These are phyloP conservation scores for Rhynchosporium agropyri DNA, from an alignment of 2,329 filamentous ascomycete genomes.

Conservation along the genomic window DNA sequence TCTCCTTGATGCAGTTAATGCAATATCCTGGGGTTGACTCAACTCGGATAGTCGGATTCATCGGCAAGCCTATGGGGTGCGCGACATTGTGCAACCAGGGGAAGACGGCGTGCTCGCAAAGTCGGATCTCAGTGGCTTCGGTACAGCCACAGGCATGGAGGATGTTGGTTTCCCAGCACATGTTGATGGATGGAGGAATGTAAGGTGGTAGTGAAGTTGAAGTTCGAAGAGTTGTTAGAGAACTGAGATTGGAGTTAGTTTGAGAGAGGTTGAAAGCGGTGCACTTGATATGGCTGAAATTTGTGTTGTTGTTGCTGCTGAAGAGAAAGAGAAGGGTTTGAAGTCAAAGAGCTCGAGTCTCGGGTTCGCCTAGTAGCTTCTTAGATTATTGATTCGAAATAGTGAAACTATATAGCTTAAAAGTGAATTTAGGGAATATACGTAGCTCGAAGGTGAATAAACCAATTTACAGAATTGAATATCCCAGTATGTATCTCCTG, in stretches of 20 bases:
- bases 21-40: neutral
- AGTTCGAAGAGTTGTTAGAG: neutral
- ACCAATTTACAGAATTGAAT: too few species aligned
- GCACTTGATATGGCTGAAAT: neutral
- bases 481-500: too few species aligned
- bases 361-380: neutral
- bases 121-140: neutral
- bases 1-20: neutral
- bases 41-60: neutral
- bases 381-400: too few species aligned
- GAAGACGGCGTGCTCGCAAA: conserved; percentile 5
- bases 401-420: too few species aligned
- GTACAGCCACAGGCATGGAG: conserved; percentile 2
- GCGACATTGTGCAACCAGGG: neutral
- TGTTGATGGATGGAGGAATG: neutral
- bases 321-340: neutral
- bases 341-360: neutral
- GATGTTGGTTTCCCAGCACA: conserved; percentile 8
- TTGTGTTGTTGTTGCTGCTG: neutral
- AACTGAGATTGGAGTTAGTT: neutral
- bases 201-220: neutral
- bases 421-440: too few species aligned
- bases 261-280: neutral
- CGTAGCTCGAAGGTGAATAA: too few species aligned
- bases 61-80: neutral